A percentile compares a stretch with the other conserved stretches of the same genome.
phyloP scores from a whole-genome alignment of 2,329 filamentous ascomycete genomes.

The Pseudomassariella vexata region DNA sequence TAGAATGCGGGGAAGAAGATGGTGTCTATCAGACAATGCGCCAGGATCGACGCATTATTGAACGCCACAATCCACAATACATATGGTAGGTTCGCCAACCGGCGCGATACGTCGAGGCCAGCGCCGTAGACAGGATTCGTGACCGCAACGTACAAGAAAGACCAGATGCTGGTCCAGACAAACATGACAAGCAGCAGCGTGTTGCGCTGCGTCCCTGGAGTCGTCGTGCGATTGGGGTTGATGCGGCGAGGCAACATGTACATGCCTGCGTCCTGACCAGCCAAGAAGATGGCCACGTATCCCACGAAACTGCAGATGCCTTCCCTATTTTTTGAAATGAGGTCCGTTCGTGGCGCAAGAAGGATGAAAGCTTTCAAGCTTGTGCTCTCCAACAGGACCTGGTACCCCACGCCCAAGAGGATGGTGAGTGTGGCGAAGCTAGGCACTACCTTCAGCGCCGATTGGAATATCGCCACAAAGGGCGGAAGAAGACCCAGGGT shows the following conservation, averaged over 20 bases:
- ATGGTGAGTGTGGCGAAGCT: slow-evolving; percentile 74
- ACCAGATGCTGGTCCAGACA: slow-evolving; percentile 64
- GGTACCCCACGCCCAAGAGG: slow-evolving; percentile 63
- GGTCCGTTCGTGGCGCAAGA: slow-evolving; percentile 68
- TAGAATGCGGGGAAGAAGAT: slow-evolving; percentile 71
- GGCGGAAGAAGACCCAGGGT: slow-evolving; percentile 84
- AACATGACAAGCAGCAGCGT: slow-evolving; percentile 59
- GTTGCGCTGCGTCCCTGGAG: slow-evolving; percentile 42
- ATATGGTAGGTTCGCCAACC: slow-evolving; percentile 89
- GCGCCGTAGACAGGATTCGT: slow-evolving; percentile 67
- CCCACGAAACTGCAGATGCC: slow-evolving; percentile 93
- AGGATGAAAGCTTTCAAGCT: slow-evolving; percentile 78
- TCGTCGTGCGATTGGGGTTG: slow-evolving; percentile 33
- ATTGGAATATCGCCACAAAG: slow-evolving; percentile 79
- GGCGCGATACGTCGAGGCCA: slow-evolving; percentile 73
- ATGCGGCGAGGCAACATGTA: slow-evolving; percentile 63
- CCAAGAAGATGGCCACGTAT: slow-evolving; percentile 90
- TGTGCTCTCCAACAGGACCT: slow-evolving; percentile 70
- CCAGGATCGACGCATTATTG: slow-evolving; percentile 76
- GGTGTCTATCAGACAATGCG: slow-evolving; percentile 73
- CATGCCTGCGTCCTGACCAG: slow-evolving; percentile 79
- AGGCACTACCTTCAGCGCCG: slow-evolving; percentile 62
- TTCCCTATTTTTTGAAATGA: slow-evolving; percentile 87
- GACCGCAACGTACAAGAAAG: slow-evolving; percentile 60
- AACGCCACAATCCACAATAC: slow-evolving; percentile 89